A percentile compares a stretch with the other conserved stretches of the same genome.
phyloP scores from a whole-genome alignment of 306 rosid species.

The Elaeagnus macrophylla region DNA sequence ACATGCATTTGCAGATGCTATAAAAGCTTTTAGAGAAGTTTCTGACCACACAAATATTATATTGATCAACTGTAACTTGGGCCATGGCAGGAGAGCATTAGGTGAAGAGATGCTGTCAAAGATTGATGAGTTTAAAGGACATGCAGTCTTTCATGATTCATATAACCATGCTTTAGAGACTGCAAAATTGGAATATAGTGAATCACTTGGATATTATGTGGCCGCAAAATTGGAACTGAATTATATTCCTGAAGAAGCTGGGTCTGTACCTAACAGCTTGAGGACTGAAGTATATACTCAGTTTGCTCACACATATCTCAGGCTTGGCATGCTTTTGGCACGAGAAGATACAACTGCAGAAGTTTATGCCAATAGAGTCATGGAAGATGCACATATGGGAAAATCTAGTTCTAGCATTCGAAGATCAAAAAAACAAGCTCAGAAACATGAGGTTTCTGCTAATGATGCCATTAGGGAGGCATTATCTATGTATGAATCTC shows the following conservation, averaged over 20 bases:
- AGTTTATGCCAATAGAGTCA: conserved; percentile 52
- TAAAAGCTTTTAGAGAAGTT: conserved; percentile 80
- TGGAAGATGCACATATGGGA: conserved; percentile 31
- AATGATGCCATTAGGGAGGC: conserved; percentile 93
- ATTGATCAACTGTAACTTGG: conserved; percentile 83
- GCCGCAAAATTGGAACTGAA: conserved; percentile 74
- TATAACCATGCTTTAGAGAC: conserved; percentile 63
- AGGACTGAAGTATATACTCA: conserved; percentile 78
- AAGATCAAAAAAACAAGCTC: conserved; percentile 38
- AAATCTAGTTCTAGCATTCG: conserved; percentile 28
- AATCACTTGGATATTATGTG: conserved; percentile 78
- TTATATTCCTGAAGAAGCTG: conserved; percentile 35
- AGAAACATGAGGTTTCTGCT: conserved; percentile 85
- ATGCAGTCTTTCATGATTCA: conserved; percentile 46
- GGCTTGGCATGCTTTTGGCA: conserved; percentile 93
- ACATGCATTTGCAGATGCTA: conserved; percentile 67
- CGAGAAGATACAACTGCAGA: conserved; percentile 68
- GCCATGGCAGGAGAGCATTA: conserved; percentile 87
- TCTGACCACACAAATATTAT: conserved; percentile 82
- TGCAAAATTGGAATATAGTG: conserved; percentile 70
- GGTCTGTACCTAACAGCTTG: conserved; percentile 37
- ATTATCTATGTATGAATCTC: conserved; percentile 62
- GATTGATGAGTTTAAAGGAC: conserved; percentile 49
- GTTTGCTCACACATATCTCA: conserved; percentile 80
- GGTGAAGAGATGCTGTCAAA: conserved; percentile 79